Conservation (phyloP, 208 protist species). For the Lotmaria passim region DNA sequence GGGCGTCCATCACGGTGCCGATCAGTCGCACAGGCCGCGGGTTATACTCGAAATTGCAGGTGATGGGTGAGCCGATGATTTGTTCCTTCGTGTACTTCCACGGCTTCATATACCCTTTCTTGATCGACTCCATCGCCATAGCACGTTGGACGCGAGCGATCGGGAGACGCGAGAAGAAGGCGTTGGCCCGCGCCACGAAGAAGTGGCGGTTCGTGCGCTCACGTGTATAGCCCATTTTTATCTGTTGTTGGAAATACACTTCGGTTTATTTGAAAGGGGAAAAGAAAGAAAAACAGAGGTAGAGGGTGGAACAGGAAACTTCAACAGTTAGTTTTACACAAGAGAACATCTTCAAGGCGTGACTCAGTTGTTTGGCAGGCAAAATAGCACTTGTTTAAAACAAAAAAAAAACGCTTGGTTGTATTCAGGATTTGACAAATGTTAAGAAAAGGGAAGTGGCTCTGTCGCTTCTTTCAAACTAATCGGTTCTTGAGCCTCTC, state of each 20-base stretch:
- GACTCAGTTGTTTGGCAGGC: no score
- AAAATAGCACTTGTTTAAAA: no score
- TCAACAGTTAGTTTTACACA: no score
- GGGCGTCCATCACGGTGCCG: slow-evolving; percentile 90
- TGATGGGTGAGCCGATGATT: slow-evolving; percentile 84
- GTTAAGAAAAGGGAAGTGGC: no score
- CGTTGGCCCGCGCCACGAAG: slow-evolving; percentile 86
- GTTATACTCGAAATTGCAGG: slow-evolving; percentile 93
- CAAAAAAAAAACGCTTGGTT: no score
- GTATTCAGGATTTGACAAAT: no score
- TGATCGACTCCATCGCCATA: slow-evolving; percentile 85
- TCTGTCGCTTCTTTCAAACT: no score
- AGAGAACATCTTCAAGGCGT: no score
- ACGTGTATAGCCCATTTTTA: slow-evolving; percentile 75
- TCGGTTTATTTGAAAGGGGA: no score
- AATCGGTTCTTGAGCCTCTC: no score
- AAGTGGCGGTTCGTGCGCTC: slow-evolving; percentile 91
- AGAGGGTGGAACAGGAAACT: no score
- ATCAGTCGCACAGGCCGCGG: slow-evolving; percentile 89
- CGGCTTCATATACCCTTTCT: slow-evolving; percentile 83
- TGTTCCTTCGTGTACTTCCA: slow-evolving; percentile 93
- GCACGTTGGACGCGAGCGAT: slow-evolving; percentile 87
- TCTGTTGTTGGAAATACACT: not conserved
- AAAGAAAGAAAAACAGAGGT: no score
- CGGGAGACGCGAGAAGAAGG: slow-evolving; percentile 89